These are phyloP conservation scores for Trichophyton mentagrophytes DNA, from an alignment of 2,329 filamentous ascomycete species.

Conservation along the genomic window DNA sequence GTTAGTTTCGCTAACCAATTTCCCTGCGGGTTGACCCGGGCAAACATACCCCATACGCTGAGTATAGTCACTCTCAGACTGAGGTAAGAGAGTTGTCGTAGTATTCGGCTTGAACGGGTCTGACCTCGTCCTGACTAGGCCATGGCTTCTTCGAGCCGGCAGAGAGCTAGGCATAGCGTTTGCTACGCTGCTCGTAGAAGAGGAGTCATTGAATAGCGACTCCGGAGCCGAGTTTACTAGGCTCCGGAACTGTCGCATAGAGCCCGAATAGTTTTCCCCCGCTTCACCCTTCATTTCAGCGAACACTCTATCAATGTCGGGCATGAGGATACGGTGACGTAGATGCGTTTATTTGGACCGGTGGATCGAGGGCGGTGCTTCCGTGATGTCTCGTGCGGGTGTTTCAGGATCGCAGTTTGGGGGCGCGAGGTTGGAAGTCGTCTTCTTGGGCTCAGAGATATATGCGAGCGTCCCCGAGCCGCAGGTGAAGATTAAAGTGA, in stretches of 20 bases:
- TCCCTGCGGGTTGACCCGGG: neutral
- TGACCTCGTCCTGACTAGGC: neutral
- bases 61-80: neutral
- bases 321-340: slow-evolving; percentile 4
- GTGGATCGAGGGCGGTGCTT: neutral
- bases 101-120: neutral
- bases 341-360: neutral
- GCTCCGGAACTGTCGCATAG: neutral
- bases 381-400: neutral
- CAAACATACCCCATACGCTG: neutral
- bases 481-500: neutral
- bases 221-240: neutral
- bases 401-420: neutral
- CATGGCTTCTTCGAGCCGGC: neutral
- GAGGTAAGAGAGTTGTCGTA: neutral
- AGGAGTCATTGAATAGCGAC: neutral
- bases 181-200: neutral
- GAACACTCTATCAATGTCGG: slow-evolving; percentile 9
- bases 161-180: neutral
- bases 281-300: slow-evolving; percentile 5
- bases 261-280: neutral
- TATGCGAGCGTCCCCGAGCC: neutral
- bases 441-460: neutral
- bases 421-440: neutral
- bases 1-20: neutral